Evolutionary conservation across 2,329 filamentous ascomycete genomes (phyloP).

Genomic region (Paecilomyces dactylethromorphus): DNA sequence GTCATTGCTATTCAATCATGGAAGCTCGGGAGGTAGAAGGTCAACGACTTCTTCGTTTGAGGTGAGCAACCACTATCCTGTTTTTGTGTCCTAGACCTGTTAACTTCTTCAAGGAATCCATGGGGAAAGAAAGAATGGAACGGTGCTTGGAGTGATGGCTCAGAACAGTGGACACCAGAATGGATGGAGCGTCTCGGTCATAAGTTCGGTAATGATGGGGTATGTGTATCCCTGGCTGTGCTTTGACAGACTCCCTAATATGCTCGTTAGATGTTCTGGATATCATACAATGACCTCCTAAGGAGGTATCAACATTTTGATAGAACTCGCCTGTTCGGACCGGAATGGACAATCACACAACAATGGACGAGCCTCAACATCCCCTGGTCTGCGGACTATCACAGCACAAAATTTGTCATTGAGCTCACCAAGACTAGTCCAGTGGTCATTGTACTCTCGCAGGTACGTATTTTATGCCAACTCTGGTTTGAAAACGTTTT

Average conservation of each 20-base stretch:
- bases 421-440: slow-evolving; percentile 46
- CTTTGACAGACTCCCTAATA: slow-evolving; percentile 1
- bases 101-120: slow-evolving; percentile 54
- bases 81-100: too few relatives aligned
- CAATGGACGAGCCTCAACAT: slow-evolving; percentile 56
- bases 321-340: slow-evolving; percentile 54
- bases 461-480: slow-evolving; percentile 24
- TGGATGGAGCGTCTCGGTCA: slow-evolving; percentile 68
- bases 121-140: slow-evolving; percentile 80
- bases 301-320: slow-evolving; percentile 55
- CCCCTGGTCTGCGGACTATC: slow-evolving; percentile 56
- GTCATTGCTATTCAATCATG: slow-evolving; percentile 54
- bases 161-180: slow-evolving; percentile 75
- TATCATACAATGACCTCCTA: slow-evolving; percentile 53
- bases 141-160: slow-evolving; percentile 75
- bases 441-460: slow-evolving; percentile 53
- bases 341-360: slow-evolving; percentile 55
- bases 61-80: slow-evolving; percentile 26
- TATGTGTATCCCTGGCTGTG: slow-evolving; percentile 12
- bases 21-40: slow-evolving; percentile 56
- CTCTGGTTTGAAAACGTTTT: not conserved
- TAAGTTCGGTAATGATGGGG: slow-evolving; percentile 70
- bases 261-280: slow-evolving; percentile 49
- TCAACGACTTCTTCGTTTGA: slow-evolving; percentile 57
- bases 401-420: slow-evolving; percentile 54